Evolutionary conservation across 1,139 yeast species (phyloP).

Genomic region (Scheffersomyces cryptocercus): DNA sequence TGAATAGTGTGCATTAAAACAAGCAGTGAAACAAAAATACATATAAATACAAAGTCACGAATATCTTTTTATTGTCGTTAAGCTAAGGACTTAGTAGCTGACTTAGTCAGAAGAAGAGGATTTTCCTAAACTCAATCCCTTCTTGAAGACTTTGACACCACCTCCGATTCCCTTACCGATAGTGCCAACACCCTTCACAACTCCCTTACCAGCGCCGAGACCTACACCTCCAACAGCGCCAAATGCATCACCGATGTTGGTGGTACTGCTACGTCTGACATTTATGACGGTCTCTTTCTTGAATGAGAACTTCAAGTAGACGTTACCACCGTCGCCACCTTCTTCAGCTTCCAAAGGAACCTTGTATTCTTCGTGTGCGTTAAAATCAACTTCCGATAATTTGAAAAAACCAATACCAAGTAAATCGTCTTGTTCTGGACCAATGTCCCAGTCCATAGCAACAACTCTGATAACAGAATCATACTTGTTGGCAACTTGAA

Average conservation of each 20-base stretch:
- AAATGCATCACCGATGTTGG: conserved; percentile 46
- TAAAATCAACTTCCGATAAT: conserved; percentile 61
- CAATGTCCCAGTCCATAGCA: conserved; percentile 90
- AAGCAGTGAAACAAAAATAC: too few relatives aligned
- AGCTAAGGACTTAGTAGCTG: too few relatives aligned
- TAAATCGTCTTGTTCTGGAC: conserved; percentile 78
- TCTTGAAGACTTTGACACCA: conserved; percentile 39
- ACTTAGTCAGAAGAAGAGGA: too few relatives aligned
- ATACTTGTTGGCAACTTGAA: conserved; percentile 58
- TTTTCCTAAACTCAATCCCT: conserved; percentile 36
- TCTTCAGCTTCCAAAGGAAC: conserved; percentile 58
- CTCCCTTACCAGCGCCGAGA: conserved; percentile 46
- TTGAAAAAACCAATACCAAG: conserved; percentile 69
- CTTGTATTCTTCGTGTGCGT: conserved; percentile 51
- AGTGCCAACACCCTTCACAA: conserved; percentile 42
- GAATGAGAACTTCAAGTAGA: conserved; percentile 61
- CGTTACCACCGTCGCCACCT: conserved; percentile 62
- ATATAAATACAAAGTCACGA: too few relatives aligned
- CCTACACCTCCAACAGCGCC: conserved; percentile 33
- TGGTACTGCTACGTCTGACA: conserved; percentile 38
- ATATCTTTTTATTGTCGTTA: too few relatives aligned
- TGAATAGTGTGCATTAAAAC: too few relatives aligned
- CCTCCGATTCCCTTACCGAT: conserved; percentile 42
- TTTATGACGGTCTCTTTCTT: conserved; percentile 67
- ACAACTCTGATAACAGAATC: conserved; percentile 59